Base-by-base conservation (phyloP, 352 stramenopile genomes). In the Globisporangium splendens region DNA sequence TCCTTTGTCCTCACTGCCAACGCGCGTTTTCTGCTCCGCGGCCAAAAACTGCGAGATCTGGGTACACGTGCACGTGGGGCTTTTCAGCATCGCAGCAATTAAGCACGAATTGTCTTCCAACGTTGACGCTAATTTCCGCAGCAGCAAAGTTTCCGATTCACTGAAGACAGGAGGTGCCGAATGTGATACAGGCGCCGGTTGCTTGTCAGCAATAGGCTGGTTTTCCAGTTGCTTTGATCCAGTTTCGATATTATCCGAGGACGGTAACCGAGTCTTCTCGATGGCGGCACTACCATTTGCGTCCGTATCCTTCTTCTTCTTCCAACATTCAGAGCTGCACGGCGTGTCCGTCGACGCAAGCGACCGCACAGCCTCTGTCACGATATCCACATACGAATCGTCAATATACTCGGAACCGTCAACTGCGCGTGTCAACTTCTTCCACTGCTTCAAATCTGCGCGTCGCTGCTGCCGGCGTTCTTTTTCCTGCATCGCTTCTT, bases 391-490 rank as follows among this genome's bases (percentile, higher is more conserved):
- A 35, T 87, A 88, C 12, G 79, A 87, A 49, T 86, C 75, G 43
- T 91, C 82, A 24, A 89, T 31, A 47, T 91, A 91, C 62, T 91
- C 82, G 2, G 76, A 86, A 15, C 85, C 73, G 38, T 89, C 73
- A 6, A 66, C 63, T 2, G 71, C 64, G 0, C 76, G 69, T 13
- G 75, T 68, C 31, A 88, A 70, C 50, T 67, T 59, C 22, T 77
- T 75, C 28, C 71, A 61, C 46, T 74, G 55, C 50, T 79, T 55
- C 51, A 59, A 50, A 28, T 59, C 59, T 8, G 46, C 38, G 13
- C 51, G 59, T 35, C 59, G 52, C 51, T 65, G 59, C 1, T 50
- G 44, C 3, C 66, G 62, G 21, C 77, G 74, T 43, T 87, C 68
- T 13, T 66, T 68, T 54, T 88, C 74, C 21, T 83, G 54, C 44